Conservation (phyloP, 345 rosid genomes). For the Clausena lansium region DNA sequence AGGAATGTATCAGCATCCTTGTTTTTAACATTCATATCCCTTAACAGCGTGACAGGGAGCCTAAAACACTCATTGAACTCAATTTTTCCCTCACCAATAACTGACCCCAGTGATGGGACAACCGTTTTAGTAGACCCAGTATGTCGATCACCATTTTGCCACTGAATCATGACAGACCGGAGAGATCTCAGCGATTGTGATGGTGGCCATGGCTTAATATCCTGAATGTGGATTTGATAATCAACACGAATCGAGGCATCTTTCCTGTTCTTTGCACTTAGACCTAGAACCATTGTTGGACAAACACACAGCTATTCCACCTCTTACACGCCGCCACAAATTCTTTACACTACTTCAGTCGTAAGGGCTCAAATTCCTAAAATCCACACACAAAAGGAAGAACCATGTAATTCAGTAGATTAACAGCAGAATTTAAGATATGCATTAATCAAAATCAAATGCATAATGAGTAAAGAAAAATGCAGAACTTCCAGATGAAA, state of each 20-base stretch:
- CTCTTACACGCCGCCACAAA: background rate
- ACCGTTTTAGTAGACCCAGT: constrained; percentile 67
- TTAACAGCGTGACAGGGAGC: constrained; percentile 61
- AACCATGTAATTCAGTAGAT: constrained; percentile 1
- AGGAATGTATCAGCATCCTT: constrained; percentile 51
- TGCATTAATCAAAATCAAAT: background rate
- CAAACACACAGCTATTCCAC: constrained; percentile 16
- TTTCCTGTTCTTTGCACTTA: constrained; percentile 58
- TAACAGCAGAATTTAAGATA: background rate
- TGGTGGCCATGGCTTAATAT: constrained; percentile 97
- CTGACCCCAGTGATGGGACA: constrained; percentile 73
- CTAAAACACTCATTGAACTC: constrained; percentile 77
- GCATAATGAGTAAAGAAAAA: background rate
- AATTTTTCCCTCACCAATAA: constrained; percentile 76
- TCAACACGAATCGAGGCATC: constrained; percentile 48
- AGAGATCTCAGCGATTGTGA: constrained; percentile 84
- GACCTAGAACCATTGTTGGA: constrained; percentile 64
- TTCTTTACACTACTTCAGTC: background rate
- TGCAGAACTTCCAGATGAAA: background rate
- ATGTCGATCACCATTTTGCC: constrained; percentile 80
- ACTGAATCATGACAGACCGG: constrained; percentile 78
- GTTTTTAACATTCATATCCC: constrained; percentile 56
- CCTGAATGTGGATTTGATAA: constrained; percentile 70
- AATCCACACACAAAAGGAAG: background rate
- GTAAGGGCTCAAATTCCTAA: constrained; percentile 19